Evolutionary conservation across 805 yeast species (phyloP).

Genomic region (Cephaloascus albidus): DNA sequence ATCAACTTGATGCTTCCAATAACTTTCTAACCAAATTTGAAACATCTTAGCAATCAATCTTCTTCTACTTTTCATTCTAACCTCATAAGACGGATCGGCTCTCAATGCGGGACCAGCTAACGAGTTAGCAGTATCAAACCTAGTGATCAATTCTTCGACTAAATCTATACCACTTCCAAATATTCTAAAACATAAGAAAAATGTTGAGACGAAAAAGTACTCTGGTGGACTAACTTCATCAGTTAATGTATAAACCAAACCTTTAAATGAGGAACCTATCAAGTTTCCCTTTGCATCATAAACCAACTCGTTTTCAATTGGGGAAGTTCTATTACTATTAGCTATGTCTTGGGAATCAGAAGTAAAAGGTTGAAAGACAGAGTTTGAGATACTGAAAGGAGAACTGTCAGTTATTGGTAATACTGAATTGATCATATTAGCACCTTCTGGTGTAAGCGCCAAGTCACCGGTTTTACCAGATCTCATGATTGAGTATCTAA

Average conservation of each 20-base stretch:
- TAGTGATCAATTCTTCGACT: slow-evolving; percentile 53
- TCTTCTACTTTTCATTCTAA: slow-evolving; percentile 47
- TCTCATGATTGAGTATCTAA: slow-evolving; percentile 41
- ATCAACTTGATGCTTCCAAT: slow-evolving; percentile 68
- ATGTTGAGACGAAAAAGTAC: slow-evolving; percentile 60
- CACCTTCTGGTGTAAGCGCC: slow-evolving; percentile 37
- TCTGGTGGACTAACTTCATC: slow-evolving; percentile 58
- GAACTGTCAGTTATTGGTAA: slow-evolving; percentile 17
- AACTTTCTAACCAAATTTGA: slow-evolving; percentile 83
- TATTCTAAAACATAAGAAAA: slow-evolving; percentile 67
- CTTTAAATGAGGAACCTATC: slow-evolving; percentile 65
- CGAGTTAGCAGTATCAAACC: slow-evolving; percentile 47
- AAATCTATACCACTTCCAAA: slow-evolving; percentile 62
- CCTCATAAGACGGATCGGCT: slow-evolving; percentile 15
- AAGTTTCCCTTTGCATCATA: slow-evolving; percentile 42
- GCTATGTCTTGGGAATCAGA: slow-evolving; percentile 1
- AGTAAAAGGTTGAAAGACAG: slow-evolving; percentile 26
- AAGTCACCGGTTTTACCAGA: slow-evolving; percentile 42
- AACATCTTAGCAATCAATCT: slow-evolving; percentile 59
- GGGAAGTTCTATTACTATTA: background rate
- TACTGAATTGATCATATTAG: slow-evolving; percentile 24
- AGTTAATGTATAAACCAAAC: slow-evolving; percentile 55
- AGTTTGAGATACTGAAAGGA: slow-evolving; percentile 22
- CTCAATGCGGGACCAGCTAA: slow-evolving; percentile 3
- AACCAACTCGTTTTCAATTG: slow-evolving; percentile 33